Base-by-base conservation (phyloP, 352 stramenopile genomes). In the Globisporangium nagaii region DNA sequence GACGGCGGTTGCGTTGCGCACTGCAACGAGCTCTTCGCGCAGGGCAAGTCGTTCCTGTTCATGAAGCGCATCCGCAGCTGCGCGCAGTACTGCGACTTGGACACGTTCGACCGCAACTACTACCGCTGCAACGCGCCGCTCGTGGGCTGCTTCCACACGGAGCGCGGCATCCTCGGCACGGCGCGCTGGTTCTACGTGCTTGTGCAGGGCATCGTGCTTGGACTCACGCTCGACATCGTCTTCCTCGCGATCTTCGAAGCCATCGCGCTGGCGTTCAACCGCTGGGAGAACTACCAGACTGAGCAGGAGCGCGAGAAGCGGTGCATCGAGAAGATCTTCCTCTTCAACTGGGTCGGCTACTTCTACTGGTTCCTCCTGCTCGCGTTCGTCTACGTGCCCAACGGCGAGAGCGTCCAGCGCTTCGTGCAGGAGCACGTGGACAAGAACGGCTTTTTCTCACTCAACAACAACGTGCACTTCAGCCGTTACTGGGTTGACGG, bases 301-400 rank as follows among this genome's bases (percentile, higher is more conserved):
- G 62, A 79, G 42, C 70, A 79, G 42, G 72, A 86, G 43, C 67
- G 70, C 49, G 71, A 83, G 53, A 65, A 45, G n/a, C 68, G 72
- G 1, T 70, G 66, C 52, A 73, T 84, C 39, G 70, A 79, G 27
- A 84, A 86, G 62, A 73, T 84, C 53, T 86, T 86, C 41, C 55
- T 86, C 28, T 86, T 86, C 75, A 79, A 83, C 64, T 86, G 75
- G 72, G 72, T 86, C 60, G 72, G 75, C 24, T 86, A 86, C 63
- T 86, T 86, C 56, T 86, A 86, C 63, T 86, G 75, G 75, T 84
- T 86, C 60, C 70, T 86, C 34, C 49, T 86, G 11, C 59, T 86
- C 31, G 72, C 72, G 24, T 86, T 86, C 52, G 50, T 83, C 6
- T 86, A 86, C 70, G 72, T 81, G 28, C 75, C 75, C 40, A 80